Evolutionary conservation across 495 filamentous ascomycete species (phyloP), one percentile per base, ranked within the genome.

Genomic region (Amniculicola lignicola): DNA sequence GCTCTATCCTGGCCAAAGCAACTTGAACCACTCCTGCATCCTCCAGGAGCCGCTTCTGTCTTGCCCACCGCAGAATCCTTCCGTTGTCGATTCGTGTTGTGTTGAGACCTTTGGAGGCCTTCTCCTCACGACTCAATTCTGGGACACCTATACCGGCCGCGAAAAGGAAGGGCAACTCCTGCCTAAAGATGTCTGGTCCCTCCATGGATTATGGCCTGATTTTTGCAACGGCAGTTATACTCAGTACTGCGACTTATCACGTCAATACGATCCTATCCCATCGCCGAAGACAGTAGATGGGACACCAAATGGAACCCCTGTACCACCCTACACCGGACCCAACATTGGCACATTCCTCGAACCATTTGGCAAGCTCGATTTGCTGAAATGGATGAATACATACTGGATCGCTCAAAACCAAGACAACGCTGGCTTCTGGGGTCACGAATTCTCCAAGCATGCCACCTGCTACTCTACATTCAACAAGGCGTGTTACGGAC

Each of bases 401-500:
- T 74, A 68, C 68, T 79, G 75, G 76, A 72, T 76, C 42, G 66
- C 62, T 42, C 72, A 71, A 53, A 66, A 60, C 55, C 54, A 65
- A 12, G 72, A 73, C 2, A 79, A 72, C 65, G 46, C 61, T 22
- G 70, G 72, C 21, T 70, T 81, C 64, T 81, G 78, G 78, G 76
- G 62, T 35, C 77, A 79, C 65, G 78, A 81, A 53, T 81, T 78
- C 64, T 71, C 66, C 65, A 81, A 81, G 68, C 78, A 81, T 62
- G 78, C 70, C 5, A 81, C 77, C 11, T 81, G 78, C 72, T 78
- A 66, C 65, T 75, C 71, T 36, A 77, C 72, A 42, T 79, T 79
- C 55, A 74, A 77, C 53, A 55, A 65, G 2, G 66, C 71, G 19
- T 81, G 77, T 68, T 81, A 77, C 59, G 75, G 75, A 0, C 71